These are phyloP conservation scores for Boletus speciosus DNA, from an alignment of 768 basidiomycete species.

Conservation along the genomic window DNA sequence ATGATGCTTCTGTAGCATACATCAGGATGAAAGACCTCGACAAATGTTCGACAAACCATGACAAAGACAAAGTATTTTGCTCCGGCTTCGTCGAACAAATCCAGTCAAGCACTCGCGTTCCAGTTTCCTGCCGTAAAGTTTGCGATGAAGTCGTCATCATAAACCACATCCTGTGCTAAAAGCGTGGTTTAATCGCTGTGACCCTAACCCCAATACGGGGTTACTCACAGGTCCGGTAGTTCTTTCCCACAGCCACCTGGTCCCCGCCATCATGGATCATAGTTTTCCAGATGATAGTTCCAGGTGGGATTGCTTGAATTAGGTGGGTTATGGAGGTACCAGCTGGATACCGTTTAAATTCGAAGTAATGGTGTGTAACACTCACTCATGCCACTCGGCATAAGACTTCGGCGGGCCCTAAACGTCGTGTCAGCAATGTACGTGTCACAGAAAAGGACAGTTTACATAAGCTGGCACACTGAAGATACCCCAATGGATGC, in stretches of 20 bases:
- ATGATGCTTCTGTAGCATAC: conserved; percentile 49
- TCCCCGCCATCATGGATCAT: conserved; percentile 20
- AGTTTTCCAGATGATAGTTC: conserved; percentile 47
- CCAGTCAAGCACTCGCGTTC: conserved; percentile 52
- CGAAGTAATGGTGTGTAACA: not conserved
- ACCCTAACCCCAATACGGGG: not conserved
- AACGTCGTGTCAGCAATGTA: not conserved
- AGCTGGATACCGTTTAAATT: conserved; percentile 22
- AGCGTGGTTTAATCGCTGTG: not conserved
- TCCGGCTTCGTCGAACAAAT: conserved; percentile 52
- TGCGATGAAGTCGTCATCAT: conserved; percentile 60
- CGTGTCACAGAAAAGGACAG: not conserved
- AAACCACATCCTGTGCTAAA: conserved; percentile 38
- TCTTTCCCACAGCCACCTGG: no score
- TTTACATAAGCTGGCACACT: conserved; percentile 44
- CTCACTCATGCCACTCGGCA: conserved; percentile 57
- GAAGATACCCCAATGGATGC: conserved; percentile 49
- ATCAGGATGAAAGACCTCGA: not conserved
- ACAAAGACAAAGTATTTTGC: conserved; percentile 62
- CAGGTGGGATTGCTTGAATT: conserved; percentile 38
- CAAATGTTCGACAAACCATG: conserved; percentile 33
- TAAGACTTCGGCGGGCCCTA: conserved; percentile 42
- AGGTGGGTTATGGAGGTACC: conserved; percentile 37
- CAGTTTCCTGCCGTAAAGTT: conserved; percentile 51
- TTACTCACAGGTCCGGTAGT: conserved; percentile 20